Conservation (phyloP, 805 yeast genomes). For the Yamadazyma sp. region DNA sequence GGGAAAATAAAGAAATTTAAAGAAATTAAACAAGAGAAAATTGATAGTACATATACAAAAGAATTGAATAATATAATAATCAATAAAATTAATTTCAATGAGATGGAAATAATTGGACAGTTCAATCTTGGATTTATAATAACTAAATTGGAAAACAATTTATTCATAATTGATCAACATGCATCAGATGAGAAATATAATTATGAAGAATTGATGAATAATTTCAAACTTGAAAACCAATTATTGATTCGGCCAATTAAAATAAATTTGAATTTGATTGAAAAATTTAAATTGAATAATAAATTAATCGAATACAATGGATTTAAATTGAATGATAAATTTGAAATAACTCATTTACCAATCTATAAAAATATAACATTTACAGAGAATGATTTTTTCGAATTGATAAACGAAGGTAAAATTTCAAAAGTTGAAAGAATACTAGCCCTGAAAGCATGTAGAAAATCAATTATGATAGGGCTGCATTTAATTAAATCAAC, state of each 20-base stretch:
- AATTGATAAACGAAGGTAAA: slow-evolving; percentile 51
- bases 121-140: slow-evolving; percentile 94
- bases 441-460: slow-evolving; percentile 94
- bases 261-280: slow-evolving; percentile 72
- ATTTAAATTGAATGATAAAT: slow-evolving; percentile 50
- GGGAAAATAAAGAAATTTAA: background rate
- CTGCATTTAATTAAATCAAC: slow-evolving; percentile 52
- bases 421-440: slow-evolving; percentile 71
- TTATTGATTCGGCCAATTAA: slow-evolving; percentile 58
- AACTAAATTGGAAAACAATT: slow-evolving; percentile 55
- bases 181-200: slow-evolving; percentile 96
- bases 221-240: slow-evolving; percentile 57
- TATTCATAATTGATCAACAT: slow-evolving; percentile 94
- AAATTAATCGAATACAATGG: slow-evolving; percentile 71
- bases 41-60: background rate
- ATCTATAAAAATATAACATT: slow-evolving; percentile 68
- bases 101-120: slow-evolving; percentile 86
- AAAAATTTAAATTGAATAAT: slow-evolving; percentile 62
- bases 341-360: slow-evolving; percentile 65
- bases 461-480: slow-evolving; percentile 94
- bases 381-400: slow-evolving; percentile 67
- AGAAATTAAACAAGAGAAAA: background rate
- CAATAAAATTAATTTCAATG: slow-evolving; percentile 64
- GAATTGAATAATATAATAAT: slow-evolving; percentile 31
- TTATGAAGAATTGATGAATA: slow-evolving; percentile 62